Evolutionary conservation across 441 rosid species (phyloP), one percentile per base, ranked within the genome.

Genomic region (Sinapis alba): DNA sequence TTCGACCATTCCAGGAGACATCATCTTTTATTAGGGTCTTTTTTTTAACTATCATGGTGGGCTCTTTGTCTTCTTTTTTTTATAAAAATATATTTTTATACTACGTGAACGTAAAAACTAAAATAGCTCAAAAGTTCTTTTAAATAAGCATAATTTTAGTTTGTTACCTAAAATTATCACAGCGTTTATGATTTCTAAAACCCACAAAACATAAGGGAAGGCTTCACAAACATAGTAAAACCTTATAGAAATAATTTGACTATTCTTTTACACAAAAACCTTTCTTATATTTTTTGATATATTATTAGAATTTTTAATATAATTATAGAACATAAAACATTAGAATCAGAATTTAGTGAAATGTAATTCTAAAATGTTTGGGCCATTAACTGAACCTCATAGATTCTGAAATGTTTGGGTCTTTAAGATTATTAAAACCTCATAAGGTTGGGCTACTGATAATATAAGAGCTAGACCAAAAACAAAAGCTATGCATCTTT

Each of bases 1-100:
- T 73, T 62, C 66, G 76, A 62, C 78, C 81, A 51, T 67, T 68
- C 54, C 47, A 73, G 81, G 74, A 56, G 78, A 78, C 78, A 78
- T 73, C 71, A 68, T 68, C 81, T 68, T 41, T n/a, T n/a, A n/a
- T n/a, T n/a, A n/a, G n/a, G n/a, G n/a, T n/a, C n/a, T n/a, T n/a
- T n/a, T n/a, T n/a, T 43, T 19, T 9, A 23, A 16, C 8, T 24
- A 5, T 61, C 5, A 68, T 70, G 53, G 73, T 68, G 61, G 28
- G n/a, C n/a, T n/a, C 19, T 47, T 43, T 70, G 4, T n/a, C n/a
- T 30, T 63, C n/a, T n/a, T n/a, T n/a, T n/a, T n/a, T n/a, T n/a
- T n/a, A n/a, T n/a, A n/a, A n/a, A n/a, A n/a, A n/a, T n/a, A n/a
- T 65, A n/a, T n/a, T n/a, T n/a, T n/a, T n/a, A n/a, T n/a, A 7